Conservation (phyloP, 2,329 filamentous ascomycete species). For the Rhynchosporium graminicola region DNA sequence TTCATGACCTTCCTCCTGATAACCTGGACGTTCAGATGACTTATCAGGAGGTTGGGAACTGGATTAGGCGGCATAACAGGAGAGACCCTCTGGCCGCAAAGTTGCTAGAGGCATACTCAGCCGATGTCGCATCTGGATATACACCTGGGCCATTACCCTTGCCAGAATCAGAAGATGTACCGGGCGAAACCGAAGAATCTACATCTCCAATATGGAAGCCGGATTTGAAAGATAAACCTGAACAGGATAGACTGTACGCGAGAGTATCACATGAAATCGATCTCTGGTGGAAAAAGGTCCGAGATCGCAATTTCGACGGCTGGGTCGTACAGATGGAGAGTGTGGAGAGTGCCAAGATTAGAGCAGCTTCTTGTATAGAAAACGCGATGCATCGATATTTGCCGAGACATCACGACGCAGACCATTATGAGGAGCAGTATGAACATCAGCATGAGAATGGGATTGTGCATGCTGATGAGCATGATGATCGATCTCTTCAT, state of each 20-base stretch:
- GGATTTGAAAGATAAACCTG: constrained; percentile 56
- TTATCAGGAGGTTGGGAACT: constrained; percentile 62
- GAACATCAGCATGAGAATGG: constrained; percentile 43
- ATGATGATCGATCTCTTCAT: constrained; percentile 47
- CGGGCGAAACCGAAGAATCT: constrained; percentile 30
- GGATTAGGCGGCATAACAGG: constrained; percentile 61
- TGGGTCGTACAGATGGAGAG: constrained; percentile 61
- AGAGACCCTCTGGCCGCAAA: constrained; percentile 58
- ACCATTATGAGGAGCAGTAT: constrained; percentile 52
- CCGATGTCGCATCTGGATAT: constrained; percentile 35
- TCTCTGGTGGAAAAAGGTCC: constrained; percentile 62
- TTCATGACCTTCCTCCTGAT: constrained; percentile 50
- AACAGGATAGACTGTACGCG: constrained; percentile 60
- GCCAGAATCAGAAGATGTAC: constrained; percentile 23
- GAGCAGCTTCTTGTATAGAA: constrained; percentile 59
- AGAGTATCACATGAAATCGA: constrained; percentile 66
- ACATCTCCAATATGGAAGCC: constrained; percentile 39
- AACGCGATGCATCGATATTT: constrained; percentile 56
- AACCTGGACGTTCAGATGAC: constrained; percentile 58
- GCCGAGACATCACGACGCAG: constrained; percentile 39
- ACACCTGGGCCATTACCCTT: constrained; percentile 40
- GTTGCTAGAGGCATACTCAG: constrained; percentile 56
- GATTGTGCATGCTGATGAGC: constrained; percentile 47
- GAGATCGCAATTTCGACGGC: constrained; percentile 60
- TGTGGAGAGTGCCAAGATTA: constrained; percentile 58